Conservation (phyloP, 2,329 filamentous ascomycete species). For the Trichophyton benhamiae region DNA sequence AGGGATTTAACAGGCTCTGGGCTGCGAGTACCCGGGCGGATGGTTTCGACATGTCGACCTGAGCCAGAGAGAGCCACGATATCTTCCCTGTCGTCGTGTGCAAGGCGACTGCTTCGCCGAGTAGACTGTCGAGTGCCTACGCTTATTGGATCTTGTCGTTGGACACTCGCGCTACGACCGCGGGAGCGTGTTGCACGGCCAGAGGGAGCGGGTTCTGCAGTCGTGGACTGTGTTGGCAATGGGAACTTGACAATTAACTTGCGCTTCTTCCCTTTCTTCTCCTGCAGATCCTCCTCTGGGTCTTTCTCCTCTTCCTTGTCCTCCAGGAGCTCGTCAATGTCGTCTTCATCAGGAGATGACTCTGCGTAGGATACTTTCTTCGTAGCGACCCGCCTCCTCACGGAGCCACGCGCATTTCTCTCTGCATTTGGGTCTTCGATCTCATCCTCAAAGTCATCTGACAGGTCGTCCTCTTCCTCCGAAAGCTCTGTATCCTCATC, state of each 20-base stretch:
- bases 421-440: slow-evolving; percentile 28
- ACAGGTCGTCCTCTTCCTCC: slow-evolving; percentile 8
- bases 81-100: slow-evolving; percentile 44
- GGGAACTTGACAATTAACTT: slow-evolving; percentile 11
- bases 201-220: slow-evolving; percentile 9
- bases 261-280: neutral
- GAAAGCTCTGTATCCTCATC: slow-evolving; percentile 29
- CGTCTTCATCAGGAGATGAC: slow-evolving; percentile 29
- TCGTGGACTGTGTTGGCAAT: slow-evolving; percentile 12
- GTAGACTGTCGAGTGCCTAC: slow-evolving; percentile 17
- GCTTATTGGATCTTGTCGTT: slow-evolving; percentile 6
- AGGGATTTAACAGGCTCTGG: slow-evolving; percentile 25
- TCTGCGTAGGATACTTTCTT: slow-evolving; percentile 47
- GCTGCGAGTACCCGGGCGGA: slow-evolving; percentile 43
- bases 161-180: slow-evolving; percentile 22
- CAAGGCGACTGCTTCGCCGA: slow-evolving; percentile 47
- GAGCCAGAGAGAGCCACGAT: slow-evolving; percentile 48
- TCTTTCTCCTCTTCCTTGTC: slow-evolving; percentile 17
- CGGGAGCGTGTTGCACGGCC: slow-evolving; percentile 17
- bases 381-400: slow-evolving; percentile 44
- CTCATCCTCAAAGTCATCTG: slow-evolving; percentile 33
- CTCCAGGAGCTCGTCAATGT: slow-evolving; percentile 17
- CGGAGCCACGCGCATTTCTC: slow-evolving; percentile 46
- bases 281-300: slow-evolving; percentile 16
- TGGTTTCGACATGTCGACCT: slow-evolving; percentile 44